Evolutionary conservation across 2,329 filamentous ascomycete genomes (phyloP).

Genomic region (Septoria petroselini): DNA sequence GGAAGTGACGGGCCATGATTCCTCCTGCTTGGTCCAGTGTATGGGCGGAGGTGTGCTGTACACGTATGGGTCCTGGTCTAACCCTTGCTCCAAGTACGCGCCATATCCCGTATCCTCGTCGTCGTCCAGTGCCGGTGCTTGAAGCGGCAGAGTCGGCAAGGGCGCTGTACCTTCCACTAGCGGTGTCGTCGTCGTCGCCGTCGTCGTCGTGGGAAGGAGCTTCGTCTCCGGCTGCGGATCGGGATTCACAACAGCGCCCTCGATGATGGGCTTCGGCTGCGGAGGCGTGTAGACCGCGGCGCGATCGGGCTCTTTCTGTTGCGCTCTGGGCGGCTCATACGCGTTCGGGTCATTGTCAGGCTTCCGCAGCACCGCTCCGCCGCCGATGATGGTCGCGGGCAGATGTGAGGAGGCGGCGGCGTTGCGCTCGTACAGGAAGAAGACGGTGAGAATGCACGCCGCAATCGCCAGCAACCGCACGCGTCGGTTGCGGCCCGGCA

Average conservation of each 20-base stretch:
- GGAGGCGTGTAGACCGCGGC: slow-evolving; percentile 11
- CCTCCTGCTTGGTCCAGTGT: slow-evolving; percentile 71
- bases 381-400: slow-evolving; percentile 20
- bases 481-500: slow-evolving; percentile 30
- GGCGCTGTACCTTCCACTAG: slow-evolving; percentile 2
- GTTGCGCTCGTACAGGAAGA: slow-evolving; percentile 30
- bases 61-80: slow-evolving; percentile 10
- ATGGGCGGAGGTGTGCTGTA: slow-evolving; percentile 13
- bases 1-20: slow-evolving; percentile 68
- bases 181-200: background rate
- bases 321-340: slow-evolving; percentile 10
- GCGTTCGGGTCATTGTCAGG: slow-evolving; percentile 15
- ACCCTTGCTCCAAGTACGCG: slow-evolving; percentile 1
- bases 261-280: background rate
- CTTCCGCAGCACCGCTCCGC: slow-evolving; percentile 24
- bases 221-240: slow-evolving; percentile 12
- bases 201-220: background rate
- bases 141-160: slow-evolving; percentile 14
- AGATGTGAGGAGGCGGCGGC: slow-evolving; percentile 16
- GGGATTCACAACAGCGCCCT: slow-evolving; percentile 7
- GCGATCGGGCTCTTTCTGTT: slow-evolving; percentile 4
- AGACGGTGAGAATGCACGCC: slow-evolving; percentile 28
- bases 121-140: slow-evolving; percentile 6
- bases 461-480: slow-evolving; percentile 29
- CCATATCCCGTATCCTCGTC: slow-evolving; percentile 9